Evolutionary conservation across 805 yeast species (phyloP), one percentile per base, ranked within the genome.

Genomic region (Candida odintsovae): DNA sequence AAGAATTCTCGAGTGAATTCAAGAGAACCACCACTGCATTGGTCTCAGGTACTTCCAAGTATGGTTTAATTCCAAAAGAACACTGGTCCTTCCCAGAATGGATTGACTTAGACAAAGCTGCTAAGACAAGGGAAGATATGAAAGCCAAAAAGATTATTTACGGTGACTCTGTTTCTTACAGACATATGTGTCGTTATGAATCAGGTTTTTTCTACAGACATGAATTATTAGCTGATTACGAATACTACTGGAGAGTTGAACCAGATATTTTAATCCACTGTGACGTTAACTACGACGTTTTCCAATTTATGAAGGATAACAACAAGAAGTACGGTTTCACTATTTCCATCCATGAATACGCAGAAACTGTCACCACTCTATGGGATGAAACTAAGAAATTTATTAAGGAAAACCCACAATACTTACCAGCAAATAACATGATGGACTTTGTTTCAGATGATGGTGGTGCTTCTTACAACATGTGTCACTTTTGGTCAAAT

Each of bases 401-500:
- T 45, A 74, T 78, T 65, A 52, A 60, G 13, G 55, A 61, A 35
- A 55, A 75, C 54, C 78, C 82, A 15, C 57, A 69, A 25, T 59
- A 68, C 28, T 45, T 76, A 11, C 62, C 66, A 47, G 50, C 64
- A 38, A 66, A 82, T 61, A 82, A 82, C 61, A 67, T 84, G 62
- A 64, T 82, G 71, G 74, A 76, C 28, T 86, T 85, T 67, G 67
- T 86, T 38, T 76, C 85, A 15, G 70, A 79, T 56, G 87, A 85
- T 61, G 65, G 69, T 19, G 94, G 92, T 46, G 77, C 76, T 49
- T 64, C 78, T 2, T 87, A 84, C 65, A 86, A 86, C 62, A 58
- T 77, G 59, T 87, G 95, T 62, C 95, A 87, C 63, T 87, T 84
- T 66, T 86, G 95, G 94, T 76, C 88, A 16, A 84, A 84, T 64